Evolutionary conservation across 73 alveolate species (phyloP).

Genomic region (Breviolum minutum): DNA sequence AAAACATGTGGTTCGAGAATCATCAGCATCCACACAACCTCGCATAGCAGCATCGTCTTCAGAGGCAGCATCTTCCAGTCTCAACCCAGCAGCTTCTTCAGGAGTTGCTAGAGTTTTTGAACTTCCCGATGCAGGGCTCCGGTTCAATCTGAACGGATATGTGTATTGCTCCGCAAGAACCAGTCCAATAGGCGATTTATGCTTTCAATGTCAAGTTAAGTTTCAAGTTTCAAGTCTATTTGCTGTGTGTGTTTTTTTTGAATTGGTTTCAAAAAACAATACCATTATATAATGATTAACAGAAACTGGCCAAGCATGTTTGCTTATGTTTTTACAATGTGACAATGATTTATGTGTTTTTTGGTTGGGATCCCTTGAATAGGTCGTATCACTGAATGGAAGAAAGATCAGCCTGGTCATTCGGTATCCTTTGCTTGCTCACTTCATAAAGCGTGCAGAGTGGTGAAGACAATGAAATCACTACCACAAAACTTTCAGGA

Average conservation of each 20-base stretch:
- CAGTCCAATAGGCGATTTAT: not conserved
- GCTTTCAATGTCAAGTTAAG: no score
- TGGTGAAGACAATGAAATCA: not conserved
- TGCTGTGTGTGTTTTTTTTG: no score
- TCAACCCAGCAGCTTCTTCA: not conserved
- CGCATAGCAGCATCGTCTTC: no score
- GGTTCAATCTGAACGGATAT: not conserved
- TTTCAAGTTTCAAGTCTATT: no score
- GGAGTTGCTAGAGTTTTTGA: not conserved
- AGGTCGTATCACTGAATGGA: not conserved
- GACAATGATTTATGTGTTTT: no score
- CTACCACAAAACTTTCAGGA: not conserved
- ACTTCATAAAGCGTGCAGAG: not conserved
- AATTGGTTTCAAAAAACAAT: no score
- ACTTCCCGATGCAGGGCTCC: not conserved
- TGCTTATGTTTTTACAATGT: no score
- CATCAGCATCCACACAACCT: no score
- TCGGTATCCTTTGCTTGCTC: not conserved
- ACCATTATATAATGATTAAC: no score
- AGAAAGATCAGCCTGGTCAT: not conserved
- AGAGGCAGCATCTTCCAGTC: not conserved
- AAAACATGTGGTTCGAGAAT: no score
- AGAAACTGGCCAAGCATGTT: no score
- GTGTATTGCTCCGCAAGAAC: not conserved
- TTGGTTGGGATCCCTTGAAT: no score